Base-by-base conservation (phyloP, 495 filamentous ascomycete genomes). In the Daldinia childiae region DNA sequence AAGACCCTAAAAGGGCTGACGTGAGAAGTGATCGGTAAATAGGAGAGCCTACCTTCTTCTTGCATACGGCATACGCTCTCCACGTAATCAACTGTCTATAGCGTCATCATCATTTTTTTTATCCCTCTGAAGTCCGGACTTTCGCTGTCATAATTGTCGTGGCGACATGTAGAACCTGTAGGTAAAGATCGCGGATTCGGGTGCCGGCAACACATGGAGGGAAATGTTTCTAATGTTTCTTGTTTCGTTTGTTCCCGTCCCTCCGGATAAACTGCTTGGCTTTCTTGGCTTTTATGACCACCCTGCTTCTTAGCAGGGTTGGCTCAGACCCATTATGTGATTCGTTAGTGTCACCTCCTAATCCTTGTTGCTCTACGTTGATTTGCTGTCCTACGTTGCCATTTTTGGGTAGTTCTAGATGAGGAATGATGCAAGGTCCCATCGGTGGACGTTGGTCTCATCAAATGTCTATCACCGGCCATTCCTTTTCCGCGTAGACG, bases 391-490 rank as follows among this genome's bases (percentile, higher is more conserved):
- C 57, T 19, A 63, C 61, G 17, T 50, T 59, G 62, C 71, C 71
- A 66, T 58, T 55, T 66, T 66, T 50, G 62, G 38, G 52, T 32
- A 54, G 24, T 58, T 63, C 58, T 58, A 69, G 66, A 69, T 69
- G 65, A 73, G 66, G 58, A 65, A 66, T 73, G 66, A 73, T 73
- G 71, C 65, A 73, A 73, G 70, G 70, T 72, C 70, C 71, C 65
- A 66, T 69, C 41, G 21, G 41, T 69, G 64, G 64, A 61, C 21
- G 27, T 65, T 45, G 26, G 60, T 68, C 64, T 64, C 56, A 68
- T 68, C 50, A 58, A 73, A 56, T 27, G 55, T 66, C 66, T 62
- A 63, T 58, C 50, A 50, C 62, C 71, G 66, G 62, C 65, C 55
- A 62, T 48, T 36, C 29, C 62, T 66, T 68, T 62, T 69, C 66